phyloP scores from a whole-genome alignment of 2,329 filamentous ascomycete species.

The Pseudopithomyces chartarum region DNA sequence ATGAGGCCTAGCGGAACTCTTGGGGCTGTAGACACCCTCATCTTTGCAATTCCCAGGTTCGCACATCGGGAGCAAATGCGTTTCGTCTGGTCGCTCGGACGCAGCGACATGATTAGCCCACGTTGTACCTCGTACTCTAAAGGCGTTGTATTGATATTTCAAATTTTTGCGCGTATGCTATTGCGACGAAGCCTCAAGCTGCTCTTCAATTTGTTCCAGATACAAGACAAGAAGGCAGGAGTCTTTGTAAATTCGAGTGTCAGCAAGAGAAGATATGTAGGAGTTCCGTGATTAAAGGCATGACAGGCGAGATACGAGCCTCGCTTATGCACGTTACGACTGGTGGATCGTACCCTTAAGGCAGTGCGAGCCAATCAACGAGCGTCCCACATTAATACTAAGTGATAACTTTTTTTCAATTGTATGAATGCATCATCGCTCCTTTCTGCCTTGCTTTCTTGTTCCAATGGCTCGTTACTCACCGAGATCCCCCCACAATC shows the following conservation, averaged over 20 bases:
- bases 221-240: background rate
- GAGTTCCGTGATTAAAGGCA: background rate
- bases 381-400: too few species aligned
- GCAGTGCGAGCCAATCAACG: too few species aligned
- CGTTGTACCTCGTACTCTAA: background rate
- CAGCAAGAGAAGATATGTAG: background rate
- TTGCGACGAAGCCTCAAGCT: too few species aligned
- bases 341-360: too few species aligned
- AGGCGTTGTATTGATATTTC: background rate
- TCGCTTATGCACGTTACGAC: background rate
- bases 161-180: too few species aligned
- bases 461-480: too few species aligned
- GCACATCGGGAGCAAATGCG: slow-evolving; percentile 1
- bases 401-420: too few species aligned
- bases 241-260: background rate
- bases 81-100: background rate
- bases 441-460: too few species aligned
- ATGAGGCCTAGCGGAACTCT: background rate
- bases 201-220: too few species aligned
- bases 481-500: too few species aligned
- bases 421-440: too few species aligned
- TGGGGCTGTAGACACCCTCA: background rate
- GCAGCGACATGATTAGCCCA: background rate
- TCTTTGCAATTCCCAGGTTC: background rate
- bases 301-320: background rate